These are phyloP conservation scores for Flaveria bidentis DNA, from an alignment of 129 eudicot genomes.

Conservation along the genomic window DNA sequence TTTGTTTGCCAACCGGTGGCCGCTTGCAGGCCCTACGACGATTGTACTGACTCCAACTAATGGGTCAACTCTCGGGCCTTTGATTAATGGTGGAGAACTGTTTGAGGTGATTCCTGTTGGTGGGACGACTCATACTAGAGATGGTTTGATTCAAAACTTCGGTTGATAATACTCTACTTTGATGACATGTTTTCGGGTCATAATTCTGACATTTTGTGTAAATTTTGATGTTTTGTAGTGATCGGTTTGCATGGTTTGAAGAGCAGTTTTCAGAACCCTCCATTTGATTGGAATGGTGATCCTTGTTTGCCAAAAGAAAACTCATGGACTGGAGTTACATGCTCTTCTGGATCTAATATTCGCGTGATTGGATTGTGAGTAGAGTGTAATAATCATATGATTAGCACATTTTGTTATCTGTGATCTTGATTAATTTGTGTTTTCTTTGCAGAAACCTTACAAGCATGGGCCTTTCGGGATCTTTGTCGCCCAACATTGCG, in stretches of 20 bases:
- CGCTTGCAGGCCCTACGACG: constrained; percentile 57
- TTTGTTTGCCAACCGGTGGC: constrained; percentile 71
- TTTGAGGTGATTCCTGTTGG: constrained; percentile 53
- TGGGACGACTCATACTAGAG: constrained; percentile 65
- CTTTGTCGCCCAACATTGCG: constrained; percentile 61
- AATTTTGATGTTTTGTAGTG: constrained; percentile 39
- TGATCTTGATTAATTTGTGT: constrained; percentile 7
- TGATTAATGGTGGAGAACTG: constrained; percentile 57
- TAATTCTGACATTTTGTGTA: background rate
- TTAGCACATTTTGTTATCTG: background rate
- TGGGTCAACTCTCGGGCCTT: constrained; percentile 53
- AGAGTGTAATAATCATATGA: background rate
- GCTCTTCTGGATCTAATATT: constrained; percentile 60
- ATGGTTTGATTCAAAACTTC: constrained; percentile 45
- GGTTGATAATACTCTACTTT: background rate
- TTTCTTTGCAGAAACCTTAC: constrained; percentile 62
- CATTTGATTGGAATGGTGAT: constrained; percentile 95
- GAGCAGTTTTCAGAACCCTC: constrained; percentile 65
- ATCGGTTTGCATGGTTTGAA: constrained; percentile 63
- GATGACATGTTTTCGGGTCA: constrained; percentile 4
- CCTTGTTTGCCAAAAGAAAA: constrained; percentile 84
- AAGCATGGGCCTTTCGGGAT: constrained; percentile 64
- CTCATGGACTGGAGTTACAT: constrained; percentile 86
- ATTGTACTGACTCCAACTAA: constrained; percentile 49
- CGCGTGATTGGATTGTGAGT: constrained; percentile 79